A percentile compares a stretch with the other conserved stretches of the same genome.
These are phyloP conservation scores for Apiospora pterosperma DNA, from an alignment of 2,329 filamentous ascomycete species.

Conservation along the genomic window DNA sequence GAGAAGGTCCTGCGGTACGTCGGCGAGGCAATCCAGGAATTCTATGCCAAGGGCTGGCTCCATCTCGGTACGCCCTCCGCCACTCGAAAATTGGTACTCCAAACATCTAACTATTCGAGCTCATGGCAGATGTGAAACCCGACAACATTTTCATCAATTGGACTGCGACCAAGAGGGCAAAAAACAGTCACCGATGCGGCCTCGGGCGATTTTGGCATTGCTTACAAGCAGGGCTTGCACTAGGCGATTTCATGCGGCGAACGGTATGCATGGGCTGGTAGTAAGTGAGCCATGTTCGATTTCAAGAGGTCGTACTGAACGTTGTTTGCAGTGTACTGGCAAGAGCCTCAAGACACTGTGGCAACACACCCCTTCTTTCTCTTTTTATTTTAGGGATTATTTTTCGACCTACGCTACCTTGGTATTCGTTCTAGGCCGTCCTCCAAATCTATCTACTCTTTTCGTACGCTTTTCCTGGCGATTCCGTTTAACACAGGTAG, in stretches of 20 bases:
- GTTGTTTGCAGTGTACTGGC: conserved; percentile 30
- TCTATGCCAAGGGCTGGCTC: conserved; percentile 32
- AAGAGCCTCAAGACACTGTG: conserved; percentile 9
- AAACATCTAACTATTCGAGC: conserved; percentile 18
- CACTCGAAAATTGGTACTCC: conserved; percentile 13
- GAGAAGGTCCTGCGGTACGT: conserved; percentile 29
- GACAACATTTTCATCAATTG: conserved; percentile 35
- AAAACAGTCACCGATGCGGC: conserved; percentile 28
- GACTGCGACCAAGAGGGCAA: conserved; percentile 27
- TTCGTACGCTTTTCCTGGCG: too few species aligned
- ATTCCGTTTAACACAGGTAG: too few species aligned
- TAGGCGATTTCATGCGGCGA: conserved; percentile 37
- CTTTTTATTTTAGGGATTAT: too few species aligned
- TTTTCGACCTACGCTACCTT: too few species aligned
- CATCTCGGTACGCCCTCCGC: conserved; percentile 26
- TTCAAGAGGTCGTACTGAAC: conserved; percentile 13
- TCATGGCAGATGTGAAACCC: conserved; percentile 33
- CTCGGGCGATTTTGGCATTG: conserved; percentile 34
- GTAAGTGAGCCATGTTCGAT: conserved; percentile 23
- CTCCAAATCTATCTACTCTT: too few species aligned
- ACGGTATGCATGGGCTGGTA: conserved; percentile 35
- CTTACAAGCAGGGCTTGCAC: conserved; percentile 26
- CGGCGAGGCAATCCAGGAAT: conserved; percentile 31
- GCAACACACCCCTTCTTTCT: too few species aligned
- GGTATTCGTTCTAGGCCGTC: too few species aligned